Percentiles rank a stretch among this genome's conserved stretches.
Evolutionary conservation across 1,284 basidiomycete genomes (phyloP).

Genomic region (Cryptococcus neoformans): DNA sequence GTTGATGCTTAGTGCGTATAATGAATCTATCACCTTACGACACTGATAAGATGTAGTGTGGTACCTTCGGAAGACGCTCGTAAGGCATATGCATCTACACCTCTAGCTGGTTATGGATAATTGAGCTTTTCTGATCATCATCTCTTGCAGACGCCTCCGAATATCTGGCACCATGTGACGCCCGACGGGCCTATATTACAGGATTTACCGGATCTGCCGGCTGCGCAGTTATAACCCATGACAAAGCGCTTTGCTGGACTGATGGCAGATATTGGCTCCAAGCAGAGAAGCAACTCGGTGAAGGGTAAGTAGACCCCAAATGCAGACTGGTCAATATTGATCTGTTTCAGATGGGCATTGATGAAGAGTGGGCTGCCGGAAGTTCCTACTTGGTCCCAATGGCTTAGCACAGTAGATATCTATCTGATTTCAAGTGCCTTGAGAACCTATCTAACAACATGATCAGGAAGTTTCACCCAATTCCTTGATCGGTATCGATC

Average conservation of each 20-base stretch:
- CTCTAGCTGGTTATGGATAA: not conserved
- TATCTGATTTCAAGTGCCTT: not conserved
- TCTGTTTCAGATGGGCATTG: conserved; percentile 74
- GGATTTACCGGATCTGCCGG: conserved; percentile 93
- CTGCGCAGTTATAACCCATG: conserved; percentile 71
- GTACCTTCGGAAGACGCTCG: conserved; percentile 87
- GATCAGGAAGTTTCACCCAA: conserved; percentile 60
- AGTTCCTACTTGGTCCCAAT: conserved; percentile 88
- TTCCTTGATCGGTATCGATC: conserved; percentile 75
- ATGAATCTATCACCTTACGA: not conserved
- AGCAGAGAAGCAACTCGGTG: conserved; percentile 82
- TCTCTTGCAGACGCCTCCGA: conserved; percentile 72
- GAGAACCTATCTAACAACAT: conserved; percentile 1
- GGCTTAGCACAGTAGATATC: conserved; percentile 63
- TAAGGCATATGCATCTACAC: conserved; percentile 49
- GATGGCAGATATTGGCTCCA: conserved; percentile 95
- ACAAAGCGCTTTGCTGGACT: conserved; percentile 62
- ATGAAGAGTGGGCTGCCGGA: conserved; percentile 87
- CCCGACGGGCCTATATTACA: conserved; percentile 80
- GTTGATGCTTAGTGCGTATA: conserved; percentile 60
- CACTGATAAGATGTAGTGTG: conserved; percentile 48
- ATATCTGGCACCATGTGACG: conserved; percentile 79
- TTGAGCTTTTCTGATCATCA: not conserved
- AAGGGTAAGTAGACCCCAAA: conserved; percentile 51
- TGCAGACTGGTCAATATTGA: not conserved